phyloP scores from a whole-genome alignment of 371 early-diverging fungal genomes.

The Circinella minor region DNA sequence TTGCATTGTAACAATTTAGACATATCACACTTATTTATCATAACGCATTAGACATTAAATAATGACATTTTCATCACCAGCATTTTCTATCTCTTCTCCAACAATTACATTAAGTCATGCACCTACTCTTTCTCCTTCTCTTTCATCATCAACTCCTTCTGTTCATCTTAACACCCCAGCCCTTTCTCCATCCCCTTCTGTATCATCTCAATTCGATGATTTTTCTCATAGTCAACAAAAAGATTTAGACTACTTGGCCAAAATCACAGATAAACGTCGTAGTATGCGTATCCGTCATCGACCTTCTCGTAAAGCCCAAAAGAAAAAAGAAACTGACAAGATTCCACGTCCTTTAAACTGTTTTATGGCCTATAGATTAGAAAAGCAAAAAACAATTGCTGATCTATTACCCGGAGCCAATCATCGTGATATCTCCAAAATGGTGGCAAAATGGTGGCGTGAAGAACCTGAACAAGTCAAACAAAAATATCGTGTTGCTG shows the following conservation, averaged over 20 bases:
- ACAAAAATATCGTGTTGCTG: slow-evolving; percentile 58
- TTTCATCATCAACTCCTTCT: background rate
- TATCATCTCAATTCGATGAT: background rate
- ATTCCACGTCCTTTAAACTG: slow-evolving; percentile 59
- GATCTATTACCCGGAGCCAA: slow-evolving; percentile 58
- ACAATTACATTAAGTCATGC: too few species aligned
- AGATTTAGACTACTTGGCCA: slow-evolving; percentile 2
- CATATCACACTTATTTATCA: too few species aligned
- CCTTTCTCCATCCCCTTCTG: background rate
- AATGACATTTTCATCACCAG: too few species aligned
- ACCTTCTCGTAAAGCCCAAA: slow-evolving; percentile 6
- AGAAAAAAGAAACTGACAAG: slow-evolving; percentile 5
- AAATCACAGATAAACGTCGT: background rate
- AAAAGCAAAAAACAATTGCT: slow-evolving; percentile 66
- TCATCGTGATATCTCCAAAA: slow-evolving; percentile 68
- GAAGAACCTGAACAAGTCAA: slow-evolving; percentile 57
- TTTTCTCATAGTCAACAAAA: background rate
- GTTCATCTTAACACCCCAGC: background rate
- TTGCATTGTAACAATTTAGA: too few species aligned
- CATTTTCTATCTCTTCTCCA: too few species aligned
- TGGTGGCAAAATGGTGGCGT: slow-evolving; percentile 74
- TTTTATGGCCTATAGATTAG: slow-evolving; percentile 71
- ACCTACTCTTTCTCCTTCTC: background rate
- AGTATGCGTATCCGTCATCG: slow-evolving; percentile 2
- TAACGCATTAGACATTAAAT: too few species aligned